A percentile compares a stretch with the other conserved stretches of the same genome.
These are phyloP conservation scores for Haplographium delicatum DNA, from an alignment of 495 filamentous ascomycete species.

Conservation along the genomic window DNA sequence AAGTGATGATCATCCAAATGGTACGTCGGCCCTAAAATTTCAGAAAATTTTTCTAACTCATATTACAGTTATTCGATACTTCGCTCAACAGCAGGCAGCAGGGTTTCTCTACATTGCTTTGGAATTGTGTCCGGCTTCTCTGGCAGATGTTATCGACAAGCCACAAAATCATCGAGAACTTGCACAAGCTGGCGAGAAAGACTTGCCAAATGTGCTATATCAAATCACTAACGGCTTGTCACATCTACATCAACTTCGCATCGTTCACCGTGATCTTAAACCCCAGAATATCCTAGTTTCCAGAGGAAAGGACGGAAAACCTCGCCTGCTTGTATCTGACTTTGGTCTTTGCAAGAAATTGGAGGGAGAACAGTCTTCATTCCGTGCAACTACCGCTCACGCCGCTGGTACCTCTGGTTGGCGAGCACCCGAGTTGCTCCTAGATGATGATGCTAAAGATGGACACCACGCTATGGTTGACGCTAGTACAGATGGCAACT, in stretches of 20 bases:
- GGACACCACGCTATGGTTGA: slow-evolving; percentile 19
- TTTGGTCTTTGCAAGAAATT: slow-evolving; percentile 98
- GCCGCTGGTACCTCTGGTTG: slow-evolving; percentile 92
- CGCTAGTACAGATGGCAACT: slow-evolving; percentile 31
- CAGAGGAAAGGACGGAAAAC: slow-evolving; percentile 51
- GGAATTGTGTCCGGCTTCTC: slow-evolving; percentile 89
- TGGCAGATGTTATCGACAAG: slow-evolving; percentile 82
- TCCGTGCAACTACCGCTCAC: slow-evolving; percentile 88
- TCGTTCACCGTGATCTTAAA: slow-evolving; percentile 95
- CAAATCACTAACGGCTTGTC: slow-evolving; percentile 84
- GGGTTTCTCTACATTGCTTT: slow-evolving; percentile 96
- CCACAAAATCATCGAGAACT: slow-evolving; percentile 42
- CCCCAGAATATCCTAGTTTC: slow-evolving; percentile 92
- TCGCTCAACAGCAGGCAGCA: slow-evolving; percentile 77
- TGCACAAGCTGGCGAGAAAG: slow-evolving; percentile 46
- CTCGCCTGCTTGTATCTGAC: slow-evolving; percentile 88
- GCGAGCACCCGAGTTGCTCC: slow-evolving; percentile 89
- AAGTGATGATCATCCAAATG: slow-evolving; percentile 90
- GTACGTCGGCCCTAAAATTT: slow-evolving; percentile 28
- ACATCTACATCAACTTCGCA: slow-evolving; percentile 85
- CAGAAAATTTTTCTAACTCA: slow-evolving; percentile 22
- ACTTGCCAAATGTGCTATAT: slow-evolving; percentile 63
- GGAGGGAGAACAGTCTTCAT: slow-evolving; percentile 91
- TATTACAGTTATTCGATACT: slow-evolving; percentile 79
- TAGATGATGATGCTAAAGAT: slow-evolving; percentile 58